A percentile compares a stretch with the other conserved stretches of the same genome.
Conservation (phyloP, 345 rosid species). For the Dipteronia sinensis region DNA sequence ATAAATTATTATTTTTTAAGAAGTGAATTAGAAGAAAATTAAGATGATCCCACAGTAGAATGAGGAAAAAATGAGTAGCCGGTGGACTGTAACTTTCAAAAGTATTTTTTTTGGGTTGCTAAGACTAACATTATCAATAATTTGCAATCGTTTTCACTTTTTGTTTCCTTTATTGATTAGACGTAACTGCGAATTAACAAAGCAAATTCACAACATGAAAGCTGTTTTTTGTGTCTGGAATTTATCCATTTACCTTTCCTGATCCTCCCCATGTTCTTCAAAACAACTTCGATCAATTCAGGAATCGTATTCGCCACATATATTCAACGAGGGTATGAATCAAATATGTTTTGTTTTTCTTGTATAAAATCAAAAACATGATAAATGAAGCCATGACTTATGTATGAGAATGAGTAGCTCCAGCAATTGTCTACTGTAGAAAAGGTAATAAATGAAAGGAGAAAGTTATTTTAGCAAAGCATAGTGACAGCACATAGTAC, state of each 20-base stretch:
- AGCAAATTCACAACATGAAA: not conserved
- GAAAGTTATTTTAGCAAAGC: not conserved
- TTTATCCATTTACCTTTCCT: too few relatives aligned
- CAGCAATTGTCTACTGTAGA: too few relatives aligned
- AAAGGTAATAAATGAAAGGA: not conserved
- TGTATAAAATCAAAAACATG: too few relatives aligned
- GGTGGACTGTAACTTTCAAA: conserved; percentile 25
- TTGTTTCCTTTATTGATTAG: conserved; percentile 14
- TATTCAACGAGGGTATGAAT: too few relatives aligned
- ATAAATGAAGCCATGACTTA: too few relatives aligned
- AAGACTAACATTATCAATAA: not conserved
- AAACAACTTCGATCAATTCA: too few relatives aligned
- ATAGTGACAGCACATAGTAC: not conserved
- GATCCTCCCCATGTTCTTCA: too few relatives aligned
- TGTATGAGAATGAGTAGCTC: too few relatives aligned
- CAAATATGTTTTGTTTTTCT: too few relatives aligned
- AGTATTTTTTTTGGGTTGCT: conserved; percentile 8
- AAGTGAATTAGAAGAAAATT: conserved; percentile 1
- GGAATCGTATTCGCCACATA: too few relatives aligned
- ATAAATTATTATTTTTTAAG: not conserved
- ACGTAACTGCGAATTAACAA: conserved; percentile 6
- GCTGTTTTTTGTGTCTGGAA: too few relatives aligned
- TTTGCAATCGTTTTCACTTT: conserved; percentile 1
- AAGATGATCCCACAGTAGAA: conserved; percentile 1
- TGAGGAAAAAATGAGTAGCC: conserved; percentile 12